Evolutionary conservation across 129 eudicot genomes (phyloP), one percentile per base, ranked within the genome.

Genomic region (Oenanthe sinensis): DNA sequence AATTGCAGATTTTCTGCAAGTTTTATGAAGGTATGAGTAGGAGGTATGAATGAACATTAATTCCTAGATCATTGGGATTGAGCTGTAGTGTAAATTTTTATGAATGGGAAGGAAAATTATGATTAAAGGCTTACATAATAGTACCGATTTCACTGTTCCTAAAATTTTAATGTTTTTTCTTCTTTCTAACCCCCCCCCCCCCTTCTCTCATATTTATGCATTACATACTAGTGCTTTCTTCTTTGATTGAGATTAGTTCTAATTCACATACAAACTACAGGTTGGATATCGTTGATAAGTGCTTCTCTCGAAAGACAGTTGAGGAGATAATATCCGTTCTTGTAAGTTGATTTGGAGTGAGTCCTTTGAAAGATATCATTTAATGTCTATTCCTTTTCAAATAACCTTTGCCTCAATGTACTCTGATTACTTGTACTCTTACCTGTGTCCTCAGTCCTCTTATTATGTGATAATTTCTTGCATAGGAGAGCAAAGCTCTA

Each of bases 311-410:
- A 76, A 86, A 90, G 86, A 95, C 97, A 3, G 76, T 92, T 63
- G 97, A 95, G 85, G 96, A 95, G 30, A 95, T 95, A 43, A 84
- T 92, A 52, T 84, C 88, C 63, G 86, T 93, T 58, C 90, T 92
- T 75, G 99, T 95, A 86, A 86, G 92, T 79, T 83, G 71, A 42
- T 78, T 28, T 70, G 55, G 77, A 52, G 42, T n/a, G 26, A 55
- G 46, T 82, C 43, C 24, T 44, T 37, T 71, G 63, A 47, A 78
- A 47, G 39, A 37, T 9, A 30, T 55, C 15, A 14, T 60, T 28
- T 84, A 11, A 48, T 68, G 33, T 28, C 47, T 16, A 26, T 71
- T 45, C 6, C 14, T 54, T 74, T 54, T 45, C 0, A 14, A 16
- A 48, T 8, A 28, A 33, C 11, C 37, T 60, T 75, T 30, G 37